Percentiles rank a stretch among this genome's conserved stretches.
These are phyloP conservation scores for Xylaria sp. DNA, from an alignment of 2,329 filamentous ascomycete species.

Conservation along the genomic window DNA sequence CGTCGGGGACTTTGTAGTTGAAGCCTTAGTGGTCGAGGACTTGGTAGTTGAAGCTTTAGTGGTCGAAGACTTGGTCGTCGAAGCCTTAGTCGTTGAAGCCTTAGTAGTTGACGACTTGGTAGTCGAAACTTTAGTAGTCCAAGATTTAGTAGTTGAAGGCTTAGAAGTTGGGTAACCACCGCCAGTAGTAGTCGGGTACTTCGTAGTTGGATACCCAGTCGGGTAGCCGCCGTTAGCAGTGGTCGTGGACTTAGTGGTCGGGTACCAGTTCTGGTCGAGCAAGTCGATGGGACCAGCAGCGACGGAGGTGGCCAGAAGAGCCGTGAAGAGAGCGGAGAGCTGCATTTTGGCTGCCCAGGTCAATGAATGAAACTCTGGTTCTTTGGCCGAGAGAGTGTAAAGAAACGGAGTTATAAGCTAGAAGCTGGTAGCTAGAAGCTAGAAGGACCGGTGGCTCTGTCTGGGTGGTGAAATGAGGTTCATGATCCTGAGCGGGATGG, in stretches of 20 bases:
- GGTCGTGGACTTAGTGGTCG: constrained; percentile 1
- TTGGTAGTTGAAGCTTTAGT: neutral
- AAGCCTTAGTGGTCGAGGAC: neutral
- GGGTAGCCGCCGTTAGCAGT: constrained; percentile 1
- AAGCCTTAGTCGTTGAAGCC: neutral
- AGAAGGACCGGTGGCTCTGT: constrained; percentile 6
- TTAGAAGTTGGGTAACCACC: neutral
- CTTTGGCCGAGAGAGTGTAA: constrained; percentile 12
- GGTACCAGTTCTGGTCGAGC: neutral
- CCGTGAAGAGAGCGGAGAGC: constrained; percentile 19
- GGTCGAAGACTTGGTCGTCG: neutral
- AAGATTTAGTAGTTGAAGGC: neutral
- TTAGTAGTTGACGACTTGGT: neutral
- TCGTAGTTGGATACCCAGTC: constrained; percentile 1
- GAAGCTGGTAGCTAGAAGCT: neutral
- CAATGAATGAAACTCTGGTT: constrained; percentile 22
- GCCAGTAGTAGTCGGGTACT: neutral
- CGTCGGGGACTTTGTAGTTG: neutral
- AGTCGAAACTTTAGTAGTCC: neutral
- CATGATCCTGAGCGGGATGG: neutral
- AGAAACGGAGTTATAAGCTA: neutral
- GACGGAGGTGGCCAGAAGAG: constrained; percentile 21
- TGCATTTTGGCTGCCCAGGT: constrained; percentile 18
- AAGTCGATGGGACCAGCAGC: constrained; percentile 15
- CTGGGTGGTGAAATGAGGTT: neutral